phyloP scores from a whole-genome alignment of 495 filamentous ascomycete species.

The Hypoxylon lenormandii region DNA sequence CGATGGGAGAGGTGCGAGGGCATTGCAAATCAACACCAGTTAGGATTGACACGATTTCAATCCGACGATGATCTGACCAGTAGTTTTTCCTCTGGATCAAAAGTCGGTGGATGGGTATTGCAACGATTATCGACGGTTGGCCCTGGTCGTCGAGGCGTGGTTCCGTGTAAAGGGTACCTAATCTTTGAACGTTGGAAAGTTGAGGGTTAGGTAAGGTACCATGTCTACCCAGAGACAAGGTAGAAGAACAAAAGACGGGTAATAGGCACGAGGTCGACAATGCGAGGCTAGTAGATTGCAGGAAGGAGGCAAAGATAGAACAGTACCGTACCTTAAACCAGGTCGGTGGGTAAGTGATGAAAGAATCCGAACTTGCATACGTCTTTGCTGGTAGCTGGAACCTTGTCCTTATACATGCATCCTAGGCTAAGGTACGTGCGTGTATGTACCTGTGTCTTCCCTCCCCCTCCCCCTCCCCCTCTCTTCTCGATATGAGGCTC shows the following conservation, averaged over 20 bases:
- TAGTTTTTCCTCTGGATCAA: background rate
- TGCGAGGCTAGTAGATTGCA: too few species aligned
- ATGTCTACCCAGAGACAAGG: background rate
- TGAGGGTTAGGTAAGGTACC: background rate
- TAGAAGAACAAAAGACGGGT: background rate
- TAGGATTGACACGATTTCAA: background rate
- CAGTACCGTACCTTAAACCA: too few species aligned
- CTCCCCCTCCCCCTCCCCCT: background rate
- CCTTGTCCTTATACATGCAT: background rate
- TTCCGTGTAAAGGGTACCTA: background rate
- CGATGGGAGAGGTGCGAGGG: conserved; percentile 2
- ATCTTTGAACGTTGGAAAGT: background rate
- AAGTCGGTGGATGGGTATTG: background rate
- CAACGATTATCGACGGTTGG: background rate
- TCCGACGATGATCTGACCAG: background rate
- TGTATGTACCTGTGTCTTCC: background rate
- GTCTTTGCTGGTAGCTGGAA: background rate
- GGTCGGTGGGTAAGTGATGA: too few species aligned
- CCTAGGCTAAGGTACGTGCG: background rate
- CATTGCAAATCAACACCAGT: conserved; percentile 15
- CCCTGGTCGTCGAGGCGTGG: background rate
- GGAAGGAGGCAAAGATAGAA: too few species aligned
- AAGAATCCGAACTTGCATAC: too few species aligned
- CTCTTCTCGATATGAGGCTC: background rate
- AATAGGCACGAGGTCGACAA: conserved; percentile 1